Evolutionary conservation across 169 alveolate species (phyloP), one percentile per base, ranked within the genome.

Genomic region (Cryptosporidium sp.): DNA sequence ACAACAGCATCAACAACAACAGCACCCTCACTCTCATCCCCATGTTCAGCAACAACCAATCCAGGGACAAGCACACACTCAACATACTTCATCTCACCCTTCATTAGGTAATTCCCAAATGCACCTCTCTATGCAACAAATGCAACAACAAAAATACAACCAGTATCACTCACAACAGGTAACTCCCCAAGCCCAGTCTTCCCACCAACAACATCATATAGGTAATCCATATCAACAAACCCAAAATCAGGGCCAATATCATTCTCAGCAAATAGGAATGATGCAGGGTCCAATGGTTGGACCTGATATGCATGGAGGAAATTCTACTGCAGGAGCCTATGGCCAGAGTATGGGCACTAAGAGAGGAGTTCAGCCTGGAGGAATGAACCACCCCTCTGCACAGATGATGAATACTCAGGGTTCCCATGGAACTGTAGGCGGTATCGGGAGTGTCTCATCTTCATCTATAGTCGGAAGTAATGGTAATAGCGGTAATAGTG

Each of bases 81-180:
- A 48, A 12, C n/a, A 48, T 48, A 12, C 56, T 5, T 48, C 56
- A 48, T 48, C 56, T 48, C 56, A 48, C 18, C 23, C 56, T 48
- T 48, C 56, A 12, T 48, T 48, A 21, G 12, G 56, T 48, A 48
- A 12, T 48, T 48, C 56, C 4, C 56, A 48, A 48, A 48, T 48
- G 56, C 56, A 48, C 37, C 67, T 26, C 21, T 56, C 67, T 3
- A 56, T 56, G 67, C 72, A 60, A 9, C 69, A 65, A 44, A 31
- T 35, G 72, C 72, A 65, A 21, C 72, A 65, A 29, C 72, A 65
- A 65, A 31, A 65, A 21, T 37, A 65, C 33, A n/a, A 14, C 35
- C 72, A 65, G 18, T 37, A 65, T n/a, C 72, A 65, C 33, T 29
- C 44, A 29, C 72, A 65, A 44, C 72, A 65, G 67, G 3, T 56